Evolutionary conservation across 805 yeast genomes (phyloP).

Genomic region (Kuraishia molischiana): DNA sequence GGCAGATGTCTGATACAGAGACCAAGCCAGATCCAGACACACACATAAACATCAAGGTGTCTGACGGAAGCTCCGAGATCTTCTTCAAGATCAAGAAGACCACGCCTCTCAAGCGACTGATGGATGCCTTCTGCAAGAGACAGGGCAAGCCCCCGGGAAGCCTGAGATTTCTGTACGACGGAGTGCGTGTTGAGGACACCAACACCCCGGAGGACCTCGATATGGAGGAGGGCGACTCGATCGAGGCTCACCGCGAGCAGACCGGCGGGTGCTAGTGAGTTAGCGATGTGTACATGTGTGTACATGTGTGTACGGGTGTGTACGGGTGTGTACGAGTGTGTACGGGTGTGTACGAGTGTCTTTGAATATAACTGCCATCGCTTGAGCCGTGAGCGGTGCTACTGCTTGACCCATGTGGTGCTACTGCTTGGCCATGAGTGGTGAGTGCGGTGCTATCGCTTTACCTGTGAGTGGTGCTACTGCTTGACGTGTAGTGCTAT

Average conservation of each 20-base stretch:
- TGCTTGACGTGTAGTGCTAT: no score
- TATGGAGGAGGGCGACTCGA: slow-evolving; percentile 91
- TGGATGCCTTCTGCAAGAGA: slow-evolving; percentile 97
- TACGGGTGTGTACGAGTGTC: no score
- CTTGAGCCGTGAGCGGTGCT: no score
- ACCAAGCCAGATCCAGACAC: slow-evolving; percentile 42
- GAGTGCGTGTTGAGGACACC: slow-evolving; percentile 78
- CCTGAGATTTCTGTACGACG: slow-evolving; percentile 86
- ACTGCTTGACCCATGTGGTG: no score
- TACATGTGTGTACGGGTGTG: no score
- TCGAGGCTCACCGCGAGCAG: slow-evolving; percentile 96
- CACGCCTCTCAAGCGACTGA: slow-evolving; percentile 86
- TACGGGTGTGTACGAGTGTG: no score
- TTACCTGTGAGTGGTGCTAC: no score
- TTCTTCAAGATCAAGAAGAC: slow-evolving; percentile 91
- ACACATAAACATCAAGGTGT: slow-evolving; percentile 87
- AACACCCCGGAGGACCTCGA: slow-evolving; percentile 91
- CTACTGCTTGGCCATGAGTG: no score
- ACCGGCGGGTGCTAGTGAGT: slow-evolving; percentile 56
- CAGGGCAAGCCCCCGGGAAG: slow-evolving; percentile 83
- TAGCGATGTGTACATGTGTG: no score
- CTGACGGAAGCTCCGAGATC: slow-evolving; percentile 90
- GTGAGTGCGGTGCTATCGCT: no score
- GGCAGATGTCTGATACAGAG: slow-evolving; percentile 14
- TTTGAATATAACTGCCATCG: no score